These are phyloP conservation scores for Suhomyces bokatorum DNA, from an alignment of 1,139 yeast genomes.

Conservation along the genomic window DNA sequence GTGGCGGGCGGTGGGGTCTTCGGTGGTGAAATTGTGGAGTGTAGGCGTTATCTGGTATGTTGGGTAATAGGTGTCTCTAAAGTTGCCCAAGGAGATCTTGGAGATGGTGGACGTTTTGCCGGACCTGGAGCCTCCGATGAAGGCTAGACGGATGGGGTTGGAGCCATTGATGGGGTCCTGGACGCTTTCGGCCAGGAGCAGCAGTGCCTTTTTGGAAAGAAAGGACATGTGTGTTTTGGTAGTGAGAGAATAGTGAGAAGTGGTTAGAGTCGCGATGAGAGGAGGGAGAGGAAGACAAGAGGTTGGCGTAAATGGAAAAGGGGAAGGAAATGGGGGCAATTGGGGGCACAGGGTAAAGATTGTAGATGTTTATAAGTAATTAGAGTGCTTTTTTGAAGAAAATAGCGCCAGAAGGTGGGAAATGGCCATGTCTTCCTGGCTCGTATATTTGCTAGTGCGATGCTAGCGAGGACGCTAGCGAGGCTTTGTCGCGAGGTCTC, in stretches of 20 bases:
- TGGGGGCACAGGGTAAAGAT: neutral
- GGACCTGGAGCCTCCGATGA: constrained; percentile 54
- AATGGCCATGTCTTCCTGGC: no score
- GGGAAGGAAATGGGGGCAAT: neutral
- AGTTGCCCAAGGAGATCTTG: constrained; percentile 47
- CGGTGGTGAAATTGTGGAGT: constrained; percentile 54
- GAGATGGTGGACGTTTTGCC: constrained; percentile 57
- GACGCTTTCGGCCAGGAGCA: constrained; percentile 5
- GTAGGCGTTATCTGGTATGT: constrained; percentile 57
- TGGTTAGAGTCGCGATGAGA: no score
- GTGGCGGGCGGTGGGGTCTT: constrained; percentile 36
- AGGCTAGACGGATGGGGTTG: constrained; percentile 54
- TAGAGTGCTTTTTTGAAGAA: no score
- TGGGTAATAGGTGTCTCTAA: constrained; percentile 65
- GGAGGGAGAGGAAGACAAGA: neutral
- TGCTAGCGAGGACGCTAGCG: no score
- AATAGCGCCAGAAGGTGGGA: no score
- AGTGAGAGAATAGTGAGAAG: neutral
- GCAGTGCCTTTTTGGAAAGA: constrained; percentile 5
- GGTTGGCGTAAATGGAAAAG: neutral
- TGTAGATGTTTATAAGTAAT: no score
- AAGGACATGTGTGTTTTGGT: constrained; percentile 2
- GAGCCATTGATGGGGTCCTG: constrained; percentile 20
- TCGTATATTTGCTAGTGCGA: no score
- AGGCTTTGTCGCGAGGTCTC: no score